Percentiles rank a stretch among this genome's conserved stretches.
These are phyloP conservation scores for Furcasterigmium sp. DNA, from an alignment of 2,329 filamentous ascomycete genomes.

Conservation along the genomic window DNA sequence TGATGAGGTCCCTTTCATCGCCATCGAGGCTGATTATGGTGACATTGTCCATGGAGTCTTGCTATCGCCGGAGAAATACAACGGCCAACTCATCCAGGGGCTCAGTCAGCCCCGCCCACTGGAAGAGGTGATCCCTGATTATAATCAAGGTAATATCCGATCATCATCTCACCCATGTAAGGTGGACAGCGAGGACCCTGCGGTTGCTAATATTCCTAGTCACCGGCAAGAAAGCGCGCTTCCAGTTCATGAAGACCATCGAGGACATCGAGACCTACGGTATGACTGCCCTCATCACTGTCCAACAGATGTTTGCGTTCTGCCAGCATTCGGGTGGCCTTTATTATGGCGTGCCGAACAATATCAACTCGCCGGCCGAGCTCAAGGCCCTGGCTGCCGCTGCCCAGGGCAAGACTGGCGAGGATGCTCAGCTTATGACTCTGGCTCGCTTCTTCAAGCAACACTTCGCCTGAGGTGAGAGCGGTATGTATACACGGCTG, in stretches of 20 bases:
- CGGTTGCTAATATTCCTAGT: constrained; percentile 14
- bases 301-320: constrained; percentile 30
- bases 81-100: constrained; percentile 28
- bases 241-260: constrained; percentile 23
- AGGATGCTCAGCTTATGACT: constrained; percentile 16
- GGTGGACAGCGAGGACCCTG: too few relatives aligned
- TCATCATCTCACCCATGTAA: not conserved
- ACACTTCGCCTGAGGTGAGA: constrained; percentile 11
- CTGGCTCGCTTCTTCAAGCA: constrained; percentile 17
- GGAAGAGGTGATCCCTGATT: constrained; percentile 21
- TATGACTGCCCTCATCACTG: constrained; percentile 23
- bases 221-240: constrained; percentile 24
- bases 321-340: constrained; percentile 24
- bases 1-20: constrained; percentile 30
- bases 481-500: too few relatives aligned
- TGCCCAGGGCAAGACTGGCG: constrained; percentile 17
- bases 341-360: constrained; percentile 23
- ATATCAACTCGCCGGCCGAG: constrained; percentile 15
- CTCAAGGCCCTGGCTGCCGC: constrained; percentile 21
- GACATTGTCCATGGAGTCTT: constrained; percentile 40
- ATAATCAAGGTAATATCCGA: constrained; percentile 20
- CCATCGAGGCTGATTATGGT: constrained; percentile 34
- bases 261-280: constrained; percentile 24
- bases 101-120: constrained; percentile 27
- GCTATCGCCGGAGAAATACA: constrained; percentile 29